Percentiles rank a stretch among this genome's conserved stretches.
phyloP scores from a whole-genome alignment of 2,329 filamentous ascomycete genomes.

The Whalleya microplaca region DNA sequence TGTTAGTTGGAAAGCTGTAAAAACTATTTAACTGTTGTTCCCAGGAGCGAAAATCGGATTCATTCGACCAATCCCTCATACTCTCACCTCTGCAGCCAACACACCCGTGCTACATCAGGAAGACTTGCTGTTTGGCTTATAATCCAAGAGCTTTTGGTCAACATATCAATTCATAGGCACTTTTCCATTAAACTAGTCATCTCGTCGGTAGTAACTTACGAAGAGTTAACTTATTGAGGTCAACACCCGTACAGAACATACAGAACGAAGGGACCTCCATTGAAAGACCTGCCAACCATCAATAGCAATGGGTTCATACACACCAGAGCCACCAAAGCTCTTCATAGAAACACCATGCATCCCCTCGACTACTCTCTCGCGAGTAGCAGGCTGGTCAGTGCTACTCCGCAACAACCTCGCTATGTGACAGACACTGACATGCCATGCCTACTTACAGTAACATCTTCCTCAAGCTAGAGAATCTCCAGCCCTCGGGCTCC shows the following conservation, averaged over 20 bases:
- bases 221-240: background rate
- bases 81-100: background rate
- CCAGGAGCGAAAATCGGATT: background rate
- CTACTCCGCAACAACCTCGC: too few species aligned
- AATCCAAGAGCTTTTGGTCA: background rate
- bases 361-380: constrained; percentile 67
- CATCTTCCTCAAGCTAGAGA: constrained; percentile 85
- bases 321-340: constrained; percentile 49
- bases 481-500: constrained; percentile 80
- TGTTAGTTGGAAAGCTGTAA: background rate
- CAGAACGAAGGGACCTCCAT: background rate
- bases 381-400: constrained; percentile 71
- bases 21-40: background rate
- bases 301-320: constrained; percentile 47
- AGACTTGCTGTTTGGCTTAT: background rate
- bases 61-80: background rate
- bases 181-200: background rate
- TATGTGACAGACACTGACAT: too few species aligned
- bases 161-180: background rate
- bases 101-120: background rate
- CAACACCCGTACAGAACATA: background rate
- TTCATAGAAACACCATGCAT: constrained; percentile 76
- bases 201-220: background rate
- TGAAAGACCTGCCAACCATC: background rate
- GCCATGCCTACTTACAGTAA: too few species aligned